Percentiles rank a stretch among this genome's conserved stretches.
Conservation (phyloP, 495 filamentous ascomycete species). For the Aspergillus sclerotiicarbonarius region DNA sequence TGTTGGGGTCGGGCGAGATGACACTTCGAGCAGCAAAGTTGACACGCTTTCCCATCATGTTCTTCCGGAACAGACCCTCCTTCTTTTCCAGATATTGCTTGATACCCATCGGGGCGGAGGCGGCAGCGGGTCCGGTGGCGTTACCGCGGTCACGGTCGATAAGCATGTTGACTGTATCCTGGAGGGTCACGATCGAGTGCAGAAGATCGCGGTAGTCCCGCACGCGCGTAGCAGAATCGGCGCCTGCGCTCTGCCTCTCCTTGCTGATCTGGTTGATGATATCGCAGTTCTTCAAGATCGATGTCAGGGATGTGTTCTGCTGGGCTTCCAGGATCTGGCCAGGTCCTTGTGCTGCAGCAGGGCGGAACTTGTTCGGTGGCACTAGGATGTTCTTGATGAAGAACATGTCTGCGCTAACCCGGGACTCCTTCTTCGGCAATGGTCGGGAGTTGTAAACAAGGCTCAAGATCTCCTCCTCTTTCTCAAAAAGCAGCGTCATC, state of each 20-base stretch:
- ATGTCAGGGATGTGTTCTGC: conserved; percentile 81
- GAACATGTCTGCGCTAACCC: conserved; percentile 80
- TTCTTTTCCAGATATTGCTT: conserved; percentile 99
- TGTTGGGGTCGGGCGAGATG: conserved; percentile 97
- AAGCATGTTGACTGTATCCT: conserved; percentile 85
- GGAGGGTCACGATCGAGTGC: conserved; percentile 73
- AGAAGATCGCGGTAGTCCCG: conserved; percentile 61
- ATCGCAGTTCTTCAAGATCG: conserved; percentile 69
- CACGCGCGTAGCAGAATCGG: conserved; percentile 36
- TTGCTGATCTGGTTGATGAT: conserved; percentile 71
- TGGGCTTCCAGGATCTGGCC: conserved; percentile 77
- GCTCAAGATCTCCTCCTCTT: conserved; percentile 75
- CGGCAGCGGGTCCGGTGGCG: conserved; percentile 62
- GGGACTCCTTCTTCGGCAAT: conserved; percentile 44
- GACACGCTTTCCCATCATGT: conserved; percentile 99
- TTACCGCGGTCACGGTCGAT: conserved; percentile 86
- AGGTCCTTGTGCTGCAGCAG: conserved; percentile 75
- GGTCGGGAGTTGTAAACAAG: conserved; percentile 80
- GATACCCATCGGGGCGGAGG: conserved; percentile 60
- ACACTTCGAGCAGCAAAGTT: conserved; percentile 97
- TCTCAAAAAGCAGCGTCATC: conserved; percentile 76
- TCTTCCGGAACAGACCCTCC: conserved; percentile 95
- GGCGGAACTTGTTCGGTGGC: conserved; percentile 90
- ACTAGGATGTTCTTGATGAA: conserved; percentile 83
- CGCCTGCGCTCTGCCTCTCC: conserved; percentile 58